These are phyloP conservation scores for Ulmus americana DNA, from an alignment of 331 rosid genomes.

Conservation along the genomic window DNA sequence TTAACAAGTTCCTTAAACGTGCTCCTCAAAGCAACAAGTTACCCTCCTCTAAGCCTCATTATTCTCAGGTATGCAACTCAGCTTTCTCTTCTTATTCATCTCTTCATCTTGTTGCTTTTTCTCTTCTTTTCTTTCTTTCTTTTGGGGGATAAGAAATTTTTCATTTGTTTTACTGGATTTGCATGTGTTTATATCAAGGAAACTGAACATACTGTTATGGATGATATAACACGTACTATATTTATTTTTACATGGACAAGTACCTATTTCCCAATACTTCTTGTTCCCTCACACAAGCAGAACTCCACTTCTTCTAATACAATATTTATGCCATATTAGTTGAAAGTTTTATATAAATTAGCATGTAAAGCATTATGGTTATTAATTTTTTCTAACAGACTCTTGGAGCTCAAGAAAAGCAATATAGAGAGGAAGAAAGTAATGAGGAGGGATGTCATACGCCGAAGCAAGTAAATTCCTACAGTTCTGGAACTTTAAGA, in stretches of 20 bases:
- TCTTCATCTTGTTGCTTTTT: constrained; percentile 10
- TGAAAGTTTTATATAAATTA: neutral
- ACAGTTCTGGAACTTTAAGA: constrained; percentile 34
- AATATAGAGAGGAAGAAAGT: constrained; percentile 24
- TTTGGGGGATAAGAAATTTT: no score
- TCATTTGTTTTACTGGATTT: no score
- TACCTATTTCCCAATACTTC: no score
- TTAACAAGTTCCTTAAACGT: constrained; percentile 34
- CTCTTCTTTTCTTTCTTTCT: constrained; percentile 1
- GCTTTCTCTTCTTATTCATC: neutral
- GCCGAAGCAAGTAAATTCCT: constrained; percentile 30
- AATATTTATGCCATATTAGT: no score
- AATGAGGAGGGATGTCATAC: constrained; percentile 20
- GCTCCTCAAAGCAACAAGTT: constrained; percentile 32
- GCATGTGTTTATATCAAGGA: no score
- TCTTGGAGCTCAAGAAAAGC: constrained; percentile 24
- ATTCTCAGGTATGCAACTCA: constrained; percentile 39
- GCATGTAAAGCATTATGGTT: neutral
- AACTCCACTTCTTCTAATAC: no score
- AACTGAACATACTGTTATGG: no score
- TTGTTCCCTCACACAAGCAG: no score
- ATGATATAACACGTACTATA: no score
- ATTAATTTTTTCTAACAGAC: constrained; percentile 17
- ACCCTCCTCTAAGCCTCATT: constrained; percentile 27
- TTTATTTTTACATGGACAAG: no score